Percentiles rank a stretch among this genome's conserved stretches.
Conservation (phyloP, 345 rosid species). For the Hypericum androsaemum region DNA sequence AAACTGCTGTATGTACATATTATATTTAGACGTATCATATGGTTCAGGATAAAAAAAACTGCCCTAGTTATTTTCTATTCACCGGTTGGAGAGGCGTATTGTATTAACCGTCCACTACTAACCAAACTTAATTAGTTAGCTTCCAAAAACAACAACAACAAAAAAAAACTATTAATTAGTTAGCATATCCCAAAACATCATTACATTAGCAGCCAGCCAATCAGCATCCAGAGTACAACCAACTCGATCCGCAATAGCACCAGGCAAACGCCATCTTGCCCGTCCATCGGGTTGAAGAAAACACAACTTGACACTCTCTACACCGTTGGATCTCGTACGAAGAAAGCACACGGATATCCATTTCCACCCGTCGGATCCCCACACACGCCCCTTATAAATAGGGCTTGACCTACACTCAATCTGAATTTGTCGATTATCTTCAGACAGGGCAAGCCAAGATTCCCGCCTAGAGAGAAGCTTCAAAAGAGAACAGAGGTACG, state of each 20-base stretch:
- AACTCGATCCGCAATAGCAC: constrained; percentile 34
- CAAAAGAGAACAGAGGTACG: constrained; percentile 18
- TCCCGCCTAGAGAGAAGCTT: background rate
- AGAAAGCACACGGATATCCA: constrained; percentile 50
- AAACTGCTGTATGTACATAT: too few species aligned
- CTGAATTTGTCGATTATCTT: background rate
- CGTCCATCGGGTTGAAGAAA: constrained; percentile 31
- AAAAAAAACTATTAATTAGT: too few species aligned
- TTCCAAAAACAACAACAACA: too few species aligned
- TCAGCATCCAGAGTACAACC: constrained; percentile 7
- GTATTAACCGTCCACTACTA: too few species aligned
- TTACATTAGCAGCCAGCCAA: too few species aligned
- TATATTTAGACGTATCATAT: too few species aligned
- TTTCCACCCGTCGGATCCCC: constrained; percentile 27
- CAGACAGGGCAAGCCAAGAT: background rate
- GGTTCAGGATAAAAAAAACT: too few species aligned
- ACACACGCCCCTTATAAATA: constrained; percentile 9
- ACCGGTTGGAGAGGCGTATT: too few species aligned
- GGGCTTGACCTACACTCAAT: accelerated
- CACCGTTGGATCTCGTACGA: constrained; percentile 36
- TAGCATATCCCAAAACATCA: too few species aligned
- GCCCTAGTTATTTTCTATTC: too few species aligned
- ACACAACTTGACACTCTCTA: constrained; percentile 34
- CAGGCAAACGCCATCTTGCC: constrained; percentile 21
- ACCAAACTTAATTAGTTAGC: too few species aligned